Percentiles rank a stretch among this genome's conserved stretches.
phyloP scores from a whole-genome alignment of 768 basidiomycete genomes.

The Boletus subcaerulescens region DNA sequence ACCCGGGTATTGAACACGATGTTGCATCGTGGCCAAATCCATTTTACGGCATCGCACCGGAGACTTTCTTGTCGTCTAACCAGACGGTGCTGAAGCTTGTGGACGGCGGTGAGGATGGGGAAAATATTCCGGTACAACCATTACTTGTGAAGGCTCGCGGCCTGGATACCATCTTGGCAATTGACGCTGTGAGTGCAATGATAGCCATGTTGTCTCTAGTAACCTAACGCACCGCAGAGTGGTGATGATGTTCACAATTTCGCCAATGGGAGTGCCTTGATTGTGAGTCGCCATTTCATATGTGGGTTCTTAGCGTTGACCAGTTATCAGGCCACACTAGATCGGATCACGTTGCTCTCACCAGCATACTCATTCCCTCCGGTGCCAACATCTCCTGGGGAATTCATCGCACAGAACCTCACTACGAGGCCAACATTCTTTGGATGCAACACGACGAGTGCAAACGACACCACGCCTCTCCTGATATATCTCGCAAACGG shows the following conservation, averaged over 20 bases:
- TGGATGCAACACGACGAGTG: conserved; percentile 35
- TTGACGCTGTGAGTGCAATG: conserved; percentile 38
- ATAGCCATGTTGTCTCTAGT: background rate
- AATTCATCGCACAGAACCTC: conserved; percentile 36
- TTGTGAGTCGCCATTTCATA: conserved; percentile 16
- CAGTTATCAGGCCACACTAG: conserved; percentile 25
- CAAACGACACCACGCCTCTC: conserved; percentile 38
- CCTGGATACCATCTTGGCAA: conserved; percentile 49
- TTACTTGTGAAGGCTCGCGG: conserved; percentile 44
- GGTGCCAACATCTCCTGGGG: conserved; percentile 23
- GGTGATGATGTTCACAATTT: conserved; percentile 17
- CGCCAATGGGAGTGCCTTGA: conserved; percentile 23
- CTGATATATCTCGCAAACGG: conserved; percentile 59
- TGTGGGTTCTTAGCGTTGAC: background rate
- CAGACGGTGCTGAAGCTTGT: conserved; percentile 34
- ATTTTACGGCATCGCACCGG: conserved; percentile 35
- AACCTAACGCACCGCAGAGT: conserved; percentile 8
- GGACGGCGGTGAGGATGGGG: conserved; percentile 42
- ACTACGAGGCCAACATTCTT: conserved; percentile 42
- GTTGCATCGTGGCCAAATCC: conserved; percentile 37
- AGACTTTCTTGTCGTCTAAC: conserved; percentile 32
- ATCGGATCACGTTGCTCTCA: conserved; percentile 37
- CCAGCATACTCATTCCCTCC: conserved; percentile 33
- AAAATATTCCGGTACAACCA: conserved; percentile 47
- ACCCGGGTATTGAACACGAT: conserved; percentile 26